phyloP scores from a whole-genome alignment of 2,329 filamentous ascomycete species.

The Fusarium sp. region DNA sequence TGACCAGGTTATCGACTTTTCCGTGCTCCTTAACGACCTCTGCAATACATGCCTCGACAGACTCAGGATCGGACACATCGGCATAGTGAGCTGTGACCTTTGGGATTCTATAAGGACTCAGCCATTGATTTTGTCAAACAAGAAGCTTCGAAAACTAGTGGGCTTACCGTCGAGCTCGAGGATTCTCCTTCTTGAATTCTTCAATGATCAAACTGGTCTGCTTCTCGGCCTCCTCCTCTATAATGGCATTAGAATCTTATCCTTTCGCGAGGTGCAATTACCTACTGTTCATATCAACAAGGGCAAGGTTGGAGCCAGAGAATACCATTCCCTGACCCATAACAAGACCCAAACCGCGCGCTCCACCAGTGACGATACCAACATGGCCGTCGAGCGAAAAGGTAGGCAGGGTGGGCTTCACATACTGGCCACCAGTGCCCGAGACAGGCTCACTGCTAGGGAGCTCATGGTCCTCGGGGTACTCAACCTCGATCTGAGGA shows the following conservation, averaged over 20 bases:
- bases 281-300: conserved; percentile 93
- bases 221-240: conserved; percentile 84
- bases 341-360: conserved; percentile 86
- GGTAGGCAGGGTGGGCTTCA: conserved; percentile 83
- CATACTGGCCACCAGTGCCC: conserved; percentile 81
- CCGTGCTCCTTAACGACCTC: conserved; percentile 71
- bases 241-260: conserved; percentile 22
- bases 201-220: conserved; percentile 80
- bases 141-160: not conserved
- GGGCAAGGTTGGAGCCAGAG: conserved; percentile 87
- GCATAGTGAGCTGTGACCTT: conserved; percentile 90
- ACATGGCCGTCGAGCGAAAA: conserved; percentile 90
- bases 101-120: conserved; percentile 65
- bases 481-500: conserved; percentile 79
- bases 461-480: conserved; percentile 79
- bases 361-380: conserved; percentile 89
- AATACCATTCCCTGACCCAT: conserved; percentile 93
- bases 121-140: conserved; percentile 7
- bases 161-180: conserved; percentile 73
- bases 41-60: conserved; percentile 77
- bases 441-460: conserved; percentile 76
- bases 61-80: conserved; percentile 84
- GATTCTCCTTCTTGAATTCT: conserved; percentile 82
- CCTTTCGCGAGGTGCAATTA: conserved; percentile 30
- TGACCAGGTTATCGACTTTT: conserved; percentile 91